Percentiles rank a stretch among this genome's conserved stretches.
Conservation (phyloP, 2,329 filamentous ascomycete genomes). For the Sarocladium oryzae region DNA sequence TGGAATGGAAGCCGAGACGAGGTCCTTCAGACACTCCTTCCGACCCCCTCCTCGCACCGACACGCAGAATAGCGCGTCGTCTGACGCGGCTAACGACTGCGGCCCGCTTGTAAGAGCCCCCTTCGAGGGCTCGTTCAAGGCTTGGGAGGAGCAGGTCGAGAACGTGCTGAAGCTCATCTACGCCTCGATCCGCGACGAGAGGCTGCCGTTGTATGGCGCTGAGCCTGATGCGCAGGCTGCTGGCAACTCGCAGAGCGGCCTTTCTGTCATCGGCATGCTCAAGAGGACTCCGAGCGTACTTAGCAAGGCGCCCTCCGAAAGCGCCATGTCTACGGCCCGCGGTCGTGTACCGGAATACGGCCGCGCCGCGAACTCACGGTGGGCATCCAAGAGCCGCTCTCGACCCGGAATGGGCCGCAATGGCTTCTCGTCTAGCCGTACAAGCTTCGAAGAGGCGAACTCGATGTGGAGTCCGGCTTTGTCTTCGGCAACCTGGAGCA, state of each 20-base stretch:
- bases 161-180: slow-evolving; percentile 90
- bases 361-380: slow-evolving; percentile 55
- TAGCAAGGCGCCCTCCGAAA: slow-evolving; percentile 88
- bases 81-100: slow-evolving; percentile 66
- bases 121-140: slow-evolving; percentile 67
- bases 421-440: slow-evolving; percentile 82
- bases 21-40: slow-evolving; percentile 42
- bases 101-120: slow-evolving; percentile 73
- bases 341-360: slow-evolving; percentile 60
- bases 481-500: slow-evolving; percentile 94
- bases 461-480: slow-evolving; percentile 81
- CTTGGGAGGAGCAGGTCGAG: slow-evolving; percentile 87
- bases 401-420: slow-evolving; percentile 67
- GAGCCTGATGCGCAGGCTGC: slow-evolving; percentile 37
- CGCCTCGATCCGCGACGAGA: slow-evolving; percentile 77
- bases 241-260: slow-evolving; percentile 43
- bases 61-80: slow-evolving; percentile 38
- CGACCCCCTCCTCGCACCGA: slow-evolving; percentile 41
- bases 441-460: slow-evolving; percentile 84
- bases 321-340: slow-evolving; percentile 54
- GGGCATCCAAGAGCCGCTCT: slow-evolving; percentile 81
- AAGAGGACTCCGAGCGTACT: slow-evolving; percentile 85
- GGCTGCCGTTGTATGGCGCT: slow-evolving; percentile 78
- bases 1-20: slow-evolving; percentile 29
- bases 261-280: slow-evolving; percentile 71